A percentile compares a stretch with the other conserved stretches of the same genome.
Evolutionary conservation across 208 protist genomes (phyloP).

Genomic region (Crithidia thermophila): DNA sequence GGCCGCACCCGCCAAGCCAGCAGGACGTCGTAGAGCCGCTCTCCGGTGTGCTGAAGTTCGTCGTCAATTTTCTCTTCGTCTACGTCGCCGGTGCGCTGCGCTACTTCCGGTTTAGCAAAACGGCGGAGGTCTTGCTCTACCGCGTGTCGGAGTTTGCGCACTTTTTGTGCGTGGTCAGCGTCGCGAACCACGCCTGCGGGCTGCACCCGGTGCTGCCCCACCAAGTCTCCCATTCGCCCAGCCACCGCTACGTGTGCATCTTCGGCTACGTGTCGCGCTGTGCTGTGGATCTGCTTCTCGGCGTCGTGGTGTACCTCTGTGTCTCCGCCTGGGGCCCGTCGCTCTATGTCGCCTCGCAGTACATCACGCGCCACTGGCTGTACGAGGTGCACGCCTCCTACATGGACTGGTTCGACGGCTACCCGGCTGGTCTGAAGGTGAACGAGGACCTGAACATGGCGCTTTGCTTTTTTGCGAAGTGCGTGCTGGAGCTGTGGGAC

Average conservation of each 20-base stretch:
- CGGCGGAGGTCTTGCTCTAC: conserved; percentile 39
- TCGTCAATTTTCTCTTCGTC: conserved; percentile 23
- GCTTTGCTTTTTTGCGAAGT: conserved; percentile 79
- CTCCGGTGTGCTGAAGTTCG: conserved; percentile 13
- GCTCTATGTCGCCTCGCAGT: conserved; percentile 41
- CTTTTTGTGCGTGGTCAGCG: conserved; percentile 57
- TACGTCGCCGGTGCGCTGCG: conserved; percentile 34
- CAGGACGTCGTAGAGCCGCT: conserved; percentile 23
- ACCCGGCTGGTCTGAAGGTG: conserved; percentile 94
- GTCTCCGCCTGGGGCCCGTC: conserved; percentile 48
- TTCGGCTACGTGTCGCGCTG: conserved; percentile 58
- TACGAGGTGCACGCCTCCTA: conserved; percentile 83
- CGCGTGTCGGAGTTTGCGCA: conserved; percentile 60
- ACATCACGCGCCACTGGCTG: conserved; percentile 56
- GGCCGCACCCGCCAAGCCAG: not conserved
- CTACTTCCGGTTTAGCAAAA: conserved; percentile 39
- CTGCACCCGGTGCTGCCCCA: conserved; percentile 81
- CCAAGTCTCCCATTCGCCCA: conserved; percentile 27
- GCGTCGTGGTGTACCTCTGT: conserved; percentile 50
- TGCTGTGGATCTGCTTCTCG: conserved; percentile 74
- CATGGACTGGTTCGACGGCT: conserved; percentile 93
- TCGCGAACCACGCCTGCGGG: conserved; percentile 58
- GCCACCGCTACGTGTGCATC: conserved; percentile 52
- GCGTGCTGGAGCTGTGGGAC: conserved; percentile 76
- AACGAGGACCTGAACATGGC: conserved; percentile 93